Evolutionary conservation across 306 rosid genomes (phyloP), one percentile per base, ranked within the genome.

Genomic region (Alnus rubra): DNA sequence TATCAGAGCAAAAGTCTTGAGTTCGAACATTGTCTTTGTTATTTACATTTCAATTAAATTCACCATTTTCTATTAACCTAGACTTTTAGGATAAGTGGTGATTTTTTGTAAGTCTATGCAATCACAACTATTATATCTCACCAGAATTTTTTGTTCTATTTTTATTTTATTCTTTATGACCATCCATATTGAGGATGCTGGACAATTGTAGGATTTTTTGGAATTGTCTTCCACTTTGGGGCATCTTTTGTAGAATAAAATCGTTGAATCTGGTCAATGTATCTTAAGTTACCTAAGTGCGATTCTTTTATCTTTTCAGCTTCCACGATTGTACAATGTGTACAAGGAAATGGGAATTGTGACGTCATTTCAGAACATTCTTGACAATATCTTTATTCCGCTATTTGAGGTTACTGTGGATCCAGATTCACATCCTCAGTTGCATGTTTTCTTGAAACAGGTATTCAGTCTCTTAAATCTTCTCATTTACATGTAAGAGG

Each of bases 341-440:
- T 95, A 95, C 85, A 95, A 91, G 90, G 98, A 95, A 74, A 95
- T 95, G 98, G 98, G 98, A 76, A 92, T 95, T 73, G 98, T 91
- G 74, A 93, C 99, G 52, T 95, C 99, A 49, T 95, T 93, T 83
- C 98, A 95, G 84, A 95, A 90, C 84, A 92, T 95, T 88, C 98
- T 95, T 69, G 98, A 95, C 86, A 95, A 95, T 83, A 91, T 95
- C 88, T 95, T 95, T 77, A 79, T 95, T 81, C 98, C 98, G 15
- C 90, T 95, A 45, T 95, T 95, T 84, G 98, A 95, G 89, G 98
- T 87, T 74, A 90, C 98, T 3, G 90, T 95, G 65, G 87, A 92
- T 81, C 98, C 98, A n/a, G 95, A 95, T 88, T 95, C 98, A 58
- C 98, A 95, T 84, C 97, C 98, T 45, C 98, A 95, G 80, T 86